A percentile compares a stretch with the other conserved stretches of the same genome.
phyloP scores from a whole-genome alignment of 2,329 filamentous ascomycete genomes.

The Fusarium sp. region DNA sequence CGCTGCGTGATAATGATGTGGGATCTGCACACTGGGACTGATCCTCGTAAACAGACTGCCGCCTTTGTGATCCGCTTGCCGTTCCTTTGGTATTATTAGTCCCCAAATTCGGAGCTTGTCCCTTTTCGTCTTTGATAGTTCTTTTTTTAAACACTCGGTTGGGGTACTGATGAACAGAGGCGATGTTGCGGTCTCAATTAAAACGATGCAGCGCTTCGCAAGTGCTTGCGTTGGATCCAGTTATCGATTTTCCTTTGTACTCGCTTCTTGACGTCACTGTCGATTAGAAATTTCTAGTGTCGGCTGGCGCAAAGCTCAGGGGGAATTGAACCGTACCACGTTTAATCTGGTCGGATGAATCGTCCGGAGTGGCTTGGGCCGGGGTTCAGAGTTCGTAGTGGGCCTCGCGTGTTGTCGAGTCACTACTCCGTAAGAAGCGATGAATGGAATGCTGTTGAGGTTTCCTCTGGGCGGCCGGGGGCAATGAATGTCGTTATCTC shows the following conservation, averaged over 20 bases:
- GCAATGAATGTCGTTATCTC: conserved; percentile 32
- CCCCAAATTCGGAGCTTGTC: conserved; percentile 43
- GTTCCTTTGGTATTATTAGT: conserved; percentile 12
- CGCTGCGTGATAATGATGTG: conserved; percentile 39
- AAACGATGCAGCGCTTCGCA: conserved; percentile 21
- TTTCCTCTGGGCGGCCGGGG: conserved; percentile 14
- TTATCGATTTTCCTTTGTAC: conserved; percentile 3
- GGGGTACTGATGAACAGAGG: conserved; percentile 2
- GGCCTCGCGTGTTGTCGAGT: conserved; percentile 32
- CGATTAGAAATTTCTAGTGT: conserved; percentile 27
- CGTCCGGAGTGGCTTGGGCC: conserved; percentile 40
- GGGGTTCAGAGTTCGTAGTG: conserved; percentile 29
- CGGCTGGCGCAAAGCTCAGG: conserved; percentile 34
- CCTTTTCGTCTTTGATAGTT: conserved; percentile 42
- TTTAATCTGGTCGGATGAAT: conserved; percentile 34
- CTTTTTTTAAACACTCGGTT: conserved; percentile 30
- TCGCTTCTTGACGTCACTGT: conserved; percentile 40
- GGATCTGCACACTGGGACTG: conserved; percentile 34
- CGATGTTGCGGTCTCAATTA: conserved; percentile 15
- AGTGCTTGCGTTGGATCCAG: conserved; percentile 35
- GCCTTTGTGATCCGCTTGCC: conserved; percentile 16
- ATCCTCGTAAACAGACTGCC: conserved; percentile 29
- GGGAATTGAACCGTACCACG: conserved; percentile 40
- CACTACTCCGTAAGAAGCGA: conserved; percentile 18
- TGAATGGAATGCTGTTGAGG: conserved; percentile 19